Conservation (phyloP, 2,329 filamentous ascomycete species). For the Verticillium alfalfae region DNA sequence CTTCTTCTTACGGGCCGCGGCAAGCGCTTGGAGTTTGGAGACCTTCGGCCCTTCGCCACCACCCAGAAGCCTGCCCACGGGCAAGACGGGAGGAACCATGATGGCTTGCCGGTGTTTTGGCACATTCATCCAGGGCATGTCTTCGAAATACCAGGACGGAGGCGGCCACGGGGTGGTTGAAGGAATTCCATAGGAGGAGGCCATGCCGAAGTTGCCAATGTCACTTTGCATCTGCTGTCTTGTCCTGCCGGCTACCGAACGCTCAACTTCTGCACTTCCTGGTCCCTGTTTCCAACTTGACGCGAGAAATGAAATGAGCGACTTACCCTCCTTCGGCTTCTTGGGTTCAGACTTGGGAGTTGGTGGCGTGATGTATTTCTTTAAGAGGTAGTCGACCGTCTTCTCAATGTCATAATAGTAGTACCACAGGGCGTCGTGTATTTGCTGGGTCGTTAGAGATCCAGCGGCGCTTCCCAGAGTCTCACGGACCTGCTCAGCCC, state of each 20-base stretch:
- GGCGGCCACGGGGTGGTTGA: constrained; percentile 8
- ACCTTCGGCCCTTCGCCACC: constrained; percentile 66
- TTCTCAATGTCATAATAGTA: constrained; percentile 94
- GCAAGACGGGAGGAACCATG: constrained; percentile 51
- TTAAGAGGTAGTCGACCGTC: constrained; percentile 72
- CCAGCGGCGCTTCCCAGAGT: constrained; percentile 55
- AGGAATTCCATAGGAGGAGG: constrained; percentile 11
- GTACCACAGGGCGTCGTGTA: constrained; percentile 88
- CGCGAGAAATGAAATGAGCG: constrained; percentile 5
- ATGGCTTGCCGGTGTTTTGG: constrained; percentile 61
- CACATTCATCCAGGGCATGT: constrained; percentile 79
- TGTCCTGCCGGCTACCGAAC: constrained; percentile 12
- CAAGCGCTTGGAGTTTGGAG: constrained; percentile 87
- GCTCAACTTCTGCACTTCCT: constrained; percentile 12
- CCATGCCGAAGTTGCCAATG: not conserved
- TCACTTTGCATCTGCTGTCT: constrained; percentile 1
- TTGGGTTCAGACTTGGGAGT: constrained; percentile 33
- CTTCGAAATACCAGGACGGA: constrained; percentile 63
- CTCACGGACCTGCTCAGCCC: constrained; percentile 60
- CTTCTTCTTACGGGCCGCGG: constrained; percentile 81
- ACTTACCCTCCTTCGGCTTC: constrained; percentile 36
- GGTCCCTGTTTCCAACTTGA: constrained; percentile 4
- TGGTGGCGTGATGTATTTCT: constrained; percentile 48
- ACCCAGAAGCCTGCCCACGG: constrained; percentile 67
- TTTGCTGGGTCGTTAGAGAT: constrained; percentile 58